Percentiles rank a stretch among this genome's conserved stretches.
These are phyloP conservation scores for Lophiostoma macrostomum DNA, from an alignment of 495 filamentous ascomycete genomes.

Conservation along the genomic window DNA sequence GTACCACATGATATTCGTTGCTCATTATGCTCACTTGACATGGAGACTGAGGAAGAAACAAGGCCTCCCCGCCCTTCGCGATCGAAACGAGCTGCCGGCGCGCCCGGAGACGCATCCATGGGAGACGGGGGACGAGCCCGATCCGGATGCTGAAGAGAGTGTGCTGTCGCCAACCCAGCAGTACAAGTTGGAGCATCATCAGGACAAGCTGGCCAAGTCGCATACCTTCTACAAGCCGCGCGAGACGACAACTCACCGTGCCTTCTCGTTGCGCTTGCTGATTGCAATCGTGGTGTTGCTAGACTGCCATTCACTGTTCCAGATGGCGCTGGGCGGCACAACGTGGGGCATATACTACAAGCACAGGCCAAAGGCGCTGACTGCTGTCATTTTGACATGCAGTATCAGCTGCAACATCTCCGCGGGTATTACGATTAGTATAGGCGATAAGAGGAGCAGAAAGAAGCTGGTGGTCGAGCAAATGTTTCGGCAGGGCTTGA, in stretches of 20 bases:
- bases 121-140: slow-evolving; percentile 11
- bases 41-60: slow-evolving; percentile 65
- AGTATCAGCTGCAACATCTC: slow-evolving; percentile 70
- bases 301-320: slow-evolving; percentile 69
- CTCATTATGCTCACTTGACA: slow-evolving; percentile 62
- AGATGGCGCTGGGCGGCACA: slow-evolving; percentile 70
- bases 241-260: slow-evolving; percentile 73
- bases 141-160: slow-evolving; percentile 44
- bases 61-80: slow-evolving; percentile 58
- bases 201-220: slow-evolving; percentile 68
- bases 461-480: slow-evolving; percentile 80
- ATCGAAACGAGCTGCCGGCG: slow-evolving; percentile 68
- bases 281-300: slow-evolving; percentile 68
- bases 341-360: slow-evolving; percentile 70
- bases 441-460: slow-evolving; percentile 67
- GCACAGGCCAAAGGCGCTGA: slow-evolving; percentile 63
- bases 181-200: slow-evolving; percentile 62
- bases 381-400: slow-evolving; percentile 72
- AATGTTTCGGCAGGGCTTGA: slow-evolving; percentile 68
- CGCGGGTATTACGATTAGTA: slow-evolving; percentile 66
- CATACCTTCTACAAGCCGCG: slow-evolving; percentile 86
- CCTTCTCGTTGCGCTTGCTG: slow-evolving; percentile 70
- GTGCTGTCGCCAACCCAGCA: slow-evolving; percentile 64
- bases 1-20: slow-evolving; percentile 75
- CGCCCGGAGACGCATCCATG: slow-evolving; percentile 12